Percentiles rank a stretch among this genome's conserved stretches.
Evolutionary conservation across 2,329 filamentous ascomycete genomes (phyloP).

Genomic region (Emericellopsis atlantica): DNA sequence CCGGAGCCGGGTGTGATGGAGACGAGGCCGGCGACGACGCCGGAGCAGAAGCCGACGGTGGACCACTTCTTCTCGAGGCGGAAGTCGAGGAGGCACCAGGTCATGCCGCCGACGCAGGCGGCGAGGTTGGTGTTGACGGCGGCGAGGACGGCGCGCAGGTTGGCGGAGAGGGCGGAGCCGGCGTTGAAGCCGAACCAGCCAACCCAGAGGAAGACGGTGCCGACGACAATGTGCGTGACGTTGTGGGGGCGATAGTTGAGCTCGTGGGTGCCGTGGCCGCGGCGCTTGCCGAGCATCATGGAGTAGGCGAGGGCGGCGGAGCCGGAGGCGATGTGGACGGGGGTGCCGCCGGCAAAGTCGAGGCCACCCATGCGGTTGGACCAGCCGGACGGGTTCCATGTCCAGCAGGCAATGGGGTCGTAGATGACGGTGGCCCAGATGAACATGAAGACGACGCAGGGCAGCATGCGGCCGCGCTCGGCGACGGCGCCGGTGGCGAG

Average conservation of each 20-base stretch:
- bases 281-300: slow-evolving; percentile 78
- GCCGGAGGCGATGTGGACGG: slow-evolving; percentile 79
- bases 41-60: slow-evolving; percentile 85
- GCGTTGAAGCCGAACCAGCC: slow-evolving; percentile 96
- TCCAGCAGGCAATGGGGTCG: slow-evolving; percentile 90
- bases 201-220: slow-evolving; percentile 89
- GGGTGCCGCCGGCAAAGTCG: slow-evolving; percentile 83
- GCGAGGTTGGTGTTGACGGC: slow-evolving; percentile 77
- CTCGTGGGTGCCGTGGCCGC: slow-evolving; percentile 75
- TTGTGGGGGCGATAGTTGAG: slow-evolving; percentile 90
- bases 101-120: slow-evolving; percentile 73
- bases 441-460: slow-evolving; percentile 86
- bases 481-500: slow-evolving; percentile 76
- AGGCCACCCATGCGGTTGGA: slow-evolving; percentile 66
- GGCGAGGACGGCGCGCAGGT: slow-evolving; percentile 77
- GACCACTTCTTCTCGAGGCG: slow-evolving; percentile 85
- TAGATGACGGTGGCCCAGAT: slow-evolving; percentile 85
- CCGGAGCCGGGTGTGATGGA: slow-evolving; percentile 80
- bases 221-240: slow-evolving; percentile 82
- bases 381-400: slow-evolving; percentile 80
- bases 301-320: slow-evolving; percentile 79
- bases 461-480: slow-evolving; percentile 78
- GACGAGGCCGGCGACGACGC: slow-evolving; percentile 76
- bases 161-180: slow-evolving; percentile 68
- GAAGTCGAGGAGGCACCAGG: slow-evolving; percentile 84